phyloP scores from a whole-genome alignment of 345 rosid genomes.

The Heritiera fomes region DNA sequence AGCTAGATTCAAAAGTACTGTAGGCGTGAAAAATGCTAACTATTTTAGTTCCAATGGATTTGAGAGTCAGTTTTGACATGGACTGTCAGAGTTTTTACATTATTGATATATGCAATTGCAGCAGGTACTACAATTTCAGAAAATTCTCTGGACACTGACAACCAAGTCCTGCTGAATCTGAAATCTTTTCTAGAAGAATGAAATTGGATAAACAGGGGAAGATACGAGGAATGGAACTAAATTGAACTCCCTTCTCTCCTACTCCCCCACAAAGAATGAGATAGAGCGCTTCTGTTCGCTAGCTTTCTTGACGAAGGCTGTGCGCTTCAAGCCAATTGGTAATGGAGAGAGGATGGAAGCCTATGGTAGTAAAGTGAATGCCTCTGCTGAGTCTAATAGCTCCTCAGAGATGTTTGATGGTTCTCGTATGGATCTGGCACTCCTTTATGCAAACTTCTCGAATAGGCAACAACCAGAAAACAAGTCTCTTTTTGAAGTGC shows the following conservation, averaged over 20 bases:
- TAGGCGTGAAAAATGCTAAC: neutral
- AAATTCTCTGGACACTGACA: slow-evolving; percentile 65
- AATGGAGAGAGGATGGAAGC: slow-evolving; percentile 58
- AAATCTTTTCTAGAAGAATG: slow-evolving; percentile 45
- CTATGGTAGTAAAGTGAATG: slow-evolving; percentile 11
- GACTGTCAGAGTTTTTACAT: neutral
- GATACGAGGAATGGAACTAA: slow-evolving; percentile 53
- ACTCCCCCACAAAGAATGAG: slow-evolving; percentile 27
- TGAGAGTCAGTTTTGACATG: neutral
- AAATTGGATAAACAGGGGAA: slow-evolving; percentile 53
- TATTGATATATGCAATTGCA: neutral
- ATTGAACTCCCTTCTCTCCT: neutral
- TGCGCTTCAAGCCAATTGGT: slow-evolving; percentile 11
- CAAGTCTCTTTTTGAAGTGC: slow-evolving; percentile 17
- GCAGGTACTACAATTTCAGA: slow-evolving; percentile 44
- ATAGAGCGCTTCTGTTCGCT: slow-evolving; percentile 23
- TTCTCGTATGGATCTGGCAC: slow-evolving; percentile 51
- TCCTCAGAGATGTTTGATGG: slow-evolving; percentile 25
- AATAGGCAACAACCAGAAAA: slow-evolving; percentile 40
- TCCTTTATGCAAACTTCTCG: slow-evolving; percentile 56
- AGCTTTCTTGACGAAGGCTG: neutral
- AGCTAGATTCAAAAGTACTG: neutral
- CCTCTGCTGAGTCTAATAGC: slow-evolving; percentile 26
- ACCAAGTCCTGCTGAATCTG: slow-evolving; percentile 42
- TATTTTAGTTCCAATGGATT: neutral